Base-by-base conservation (phyloP, 257 asterid genomes). In the Orobanche coerulescens region DNA sequence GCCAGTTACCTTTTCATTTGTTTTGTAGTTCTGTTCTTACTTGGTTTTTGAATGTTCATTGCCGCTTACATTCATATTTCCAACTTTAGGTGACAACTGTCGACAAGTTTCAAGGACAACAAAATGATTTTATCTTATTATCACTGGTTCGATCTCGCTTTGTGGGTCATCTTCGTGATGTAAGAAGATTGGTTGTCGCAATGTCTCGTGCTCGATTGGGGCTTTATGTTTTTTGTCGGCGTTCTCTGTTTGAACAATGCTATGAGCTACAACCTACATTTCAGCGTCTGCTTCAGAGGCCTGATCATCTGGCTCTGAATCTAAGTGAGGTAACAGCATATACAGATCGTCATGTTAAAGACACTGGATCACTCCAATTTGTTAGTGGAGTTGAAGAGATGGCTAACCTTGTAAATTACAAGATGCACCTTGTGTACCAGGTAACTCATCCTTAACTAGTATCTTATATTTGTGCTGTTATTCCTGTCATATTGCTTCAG, bases 171-270 rank as follows among this genome's bases (percentile, higher is more conserved):
- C 91, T 93, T 66, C 95, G 98, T 68, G 98, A 93, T 75, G 97
- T 93, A 40, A 84, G 98, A 83, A 81, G 98, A 79, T 78, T 93
- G 84, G 84, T 93, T 26, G 98, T 93, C 2, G 98, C 98, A 65
- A 93, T 93, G 98, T 93, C 98, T 58, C 98, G 98, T 72, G 98
- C 98, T 68, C 87, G 98, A 48, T 71, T 93, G 77, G 98, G 98
- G 70, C 90, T 93, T 16, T 93, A 82, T 74, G 87, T 93, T 26
- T 89, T 93, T 69, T 82, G 97, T 56, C 81, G 96, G 53, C 95
- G 98, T 55, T 86, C 95, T 61, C 83, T 93, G 58, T 93, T 93
- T 70, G 98, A 93, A 64, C 97, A 93, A 68, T 93, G 98, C 71
- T 93, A 93, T 58, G 98, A 93, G 65, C 80, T 93, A 51, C 97